Evolutionary conservation across 805 yeast genomes (phyloP).

Genomic region (Ogataea ramenticola): DNA sequence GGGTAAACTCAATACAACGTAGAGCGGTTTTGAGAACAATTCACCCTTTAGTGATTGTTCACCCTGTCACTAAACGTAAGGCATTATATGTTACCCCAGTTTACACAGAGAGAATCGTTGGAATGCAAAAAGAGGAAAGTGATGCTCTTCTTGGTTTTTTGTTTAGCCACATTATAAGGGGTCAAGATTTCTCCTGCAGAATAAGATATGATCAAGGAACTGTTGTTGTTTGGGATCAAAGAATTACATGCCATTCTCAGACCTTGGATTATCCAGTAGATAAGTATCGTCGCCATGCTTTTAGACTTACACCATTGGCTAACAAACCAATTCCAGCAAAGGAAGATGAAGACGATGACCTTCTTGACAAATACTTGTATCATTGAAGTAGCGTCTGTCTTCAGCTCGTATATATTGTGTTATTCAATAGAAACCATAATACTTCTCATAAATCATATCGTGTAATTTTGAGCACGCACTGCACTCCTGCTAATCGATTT

Average conservation of each 20-base stretch:
- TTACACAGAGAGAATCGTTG: conserved; percentile 55
- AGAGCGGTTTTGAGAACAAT: conserved; percentile 57
- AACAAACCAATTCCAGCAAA: conserved; percentile 41
- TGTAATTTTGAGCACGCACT: too few relatives aligned
- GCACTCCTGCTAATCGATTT: too few relatives aligned
- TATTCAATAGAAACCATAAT: too few relatives aligned
- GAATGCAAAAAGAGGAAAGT: conserved; percentile 60
- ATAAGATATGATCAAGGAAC: conserved; percentile 59
- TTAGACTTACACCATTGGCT: conserved; percentile 60
- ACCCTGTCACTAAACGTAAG: conserved; percentile 58
- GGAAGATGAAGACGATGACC: conserved; percentile 8
- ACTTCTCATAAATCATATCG: too few relatives aligned
- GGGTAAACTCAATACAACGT: conserved; percentile 36
- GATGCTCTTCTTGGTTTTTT: conserved; percentile 47
- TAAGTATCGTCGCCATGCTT: conserved; percentile 58
- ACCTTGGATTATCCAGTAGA: conserved; percentile 53
- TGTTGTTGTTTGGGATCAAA: conserved; percentile 67
- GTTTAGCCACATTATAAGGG: conserved; percentile 35
- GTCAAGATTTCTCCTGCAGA: conserved; percentile 40
- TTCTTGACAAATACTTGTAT: conserved; percentile 5
- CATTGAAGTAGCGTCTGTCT: too few relatives aligned
- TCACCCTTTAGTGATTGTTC: conserved; percentile 58
- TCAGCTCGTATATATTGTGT: too few relatives aligned
- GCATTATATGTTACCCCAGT: conserved; percentile 44
- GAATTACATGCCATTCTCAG: conserved; percentile 56